Percentiles rank a stretch among this genome's conserved stretches.
These are phyloP conservation scores for Bothriochloa decipiens DNA, from an alignment of 176 grass and related monocot species.

Conservation along the genomic window DNA sequence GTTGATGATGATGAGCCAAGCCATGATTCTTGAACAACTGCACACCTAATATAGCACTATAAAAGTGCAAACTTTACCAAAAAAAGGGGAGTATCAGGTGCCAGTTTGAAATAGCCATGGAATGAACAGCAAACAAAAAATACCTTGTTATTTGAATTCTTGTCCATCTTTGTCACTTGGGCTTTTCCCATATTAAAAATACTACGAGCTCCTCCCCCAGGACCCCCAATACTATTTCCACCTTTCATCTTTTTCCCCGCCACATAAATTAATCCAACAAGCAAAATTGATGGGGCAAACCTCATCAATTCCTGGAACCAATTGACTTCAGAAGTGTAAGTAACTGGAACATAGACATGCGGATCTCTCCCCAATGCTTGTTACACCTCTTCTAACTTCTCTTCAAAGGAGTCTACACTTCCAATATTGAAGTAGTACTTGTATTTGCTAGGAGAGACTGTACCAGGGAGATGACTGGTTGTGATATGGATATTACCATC, in stretches of 20 bases:
- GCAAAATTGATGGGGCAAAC: conserved; percentile 59
- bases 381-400: conserved; percentile 87
- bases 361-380: conserved; percentile 68
- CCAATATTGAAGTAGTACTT: conserved; percentile 97
- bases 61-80: not conserved
- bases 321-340: conserved; percentile 66
- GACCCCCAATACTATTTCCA: conserved; percentile 67
- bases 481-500: conserved; percentile 52
- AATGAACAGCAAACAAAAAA: conserved; percentile 26
- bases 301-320: conserved; percentile 70
- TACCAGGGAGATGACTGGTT: conserved; percentile 51
- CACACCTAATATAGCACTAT: not conserved
- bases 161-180: conserved; percentile 90
- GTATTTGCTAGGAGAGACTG: conserved; percentile 54
- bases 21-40: conserved; percentile 20
- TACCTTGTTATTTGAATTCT: conserved; percentile 95
- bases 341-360: conserved; percentile 84
- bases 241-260: conserved; percentile 54
- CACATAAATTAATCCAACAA: conserved; percentile 73
- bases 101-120: not conserved
- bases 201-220: conserved; percentile 50
- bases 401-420: conserved; percentile 91
- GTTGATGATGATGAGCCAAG: conserved; percentile 35
- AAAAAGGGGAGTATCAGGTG: not conserved
- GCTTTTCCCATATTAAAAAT: conserved; percentile 95